Conservation (phyloP, 805 yeast species). For the Barnettozyma californica region DNA sequence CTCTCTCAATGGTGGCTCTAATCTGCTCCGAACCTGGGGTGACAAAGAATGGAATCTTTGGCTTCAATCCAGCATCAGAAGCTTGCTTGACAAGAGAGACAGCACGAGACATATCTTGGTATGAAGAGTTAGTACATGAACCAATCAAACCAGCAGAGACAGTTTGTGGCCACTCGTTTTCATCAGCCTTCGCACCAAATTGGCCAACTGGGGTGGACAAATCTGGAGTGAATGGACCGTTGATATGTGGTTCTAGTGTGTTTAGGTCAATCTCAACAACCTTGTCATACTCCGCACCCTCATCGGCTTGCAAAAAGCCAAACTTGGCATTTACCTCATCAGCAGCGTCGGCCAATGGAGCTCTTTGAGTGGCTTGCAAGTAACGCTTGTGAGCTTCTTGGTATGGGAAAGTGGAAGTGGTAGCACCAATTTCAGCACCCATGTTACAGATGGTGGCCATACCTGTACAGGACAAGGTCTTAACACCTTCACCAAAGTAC, state of each 20-base stretch:
- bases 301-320: constrained; percentile 76
- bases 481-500: constrained; percentile 94
- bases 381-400: constrained; percentile 75
- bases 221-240: constrained; percentile 99
- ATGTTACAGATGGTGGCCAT: constrained; percentile 99
- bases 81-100: constrained; percentile 89
- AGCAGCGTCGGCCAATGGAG: constrained; percentile 77
- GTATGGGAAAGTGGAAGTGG: constrained; percentile 96
- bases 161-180: constrained; percentile 79
- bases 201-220: constrained; percentile 87
- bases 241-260: constrained; percentile 87
- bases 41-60: constrained; percentile 87
- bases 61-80: constrained; percentile 75
- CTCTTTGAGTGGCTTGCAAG: constrained; percentile 79
- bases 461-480: constrained; percentile 89
- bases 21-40: constrained; percentile 99
- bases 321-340: constrained; percentile 48
- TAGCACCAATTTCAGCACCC: constrained; percentile 99
- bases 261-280: constrained; percentile 84
- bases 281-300: constrained; percentile 86
- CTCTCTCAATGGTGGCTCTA: constrained; percentile 94
- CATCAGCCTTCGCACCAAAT: constrained; percentile 64
- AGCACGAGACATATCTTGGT: constrained; percentile 97
- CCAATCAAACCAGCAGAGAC: constrained; percentile 95
- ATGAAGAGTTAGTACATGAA: constrained; percentile 96